These are phyloP conservation scores for Fistulifera solaris DNA, from an alignment of 108 stramenopile genomes.

Conservation along the genomic window DNA sequence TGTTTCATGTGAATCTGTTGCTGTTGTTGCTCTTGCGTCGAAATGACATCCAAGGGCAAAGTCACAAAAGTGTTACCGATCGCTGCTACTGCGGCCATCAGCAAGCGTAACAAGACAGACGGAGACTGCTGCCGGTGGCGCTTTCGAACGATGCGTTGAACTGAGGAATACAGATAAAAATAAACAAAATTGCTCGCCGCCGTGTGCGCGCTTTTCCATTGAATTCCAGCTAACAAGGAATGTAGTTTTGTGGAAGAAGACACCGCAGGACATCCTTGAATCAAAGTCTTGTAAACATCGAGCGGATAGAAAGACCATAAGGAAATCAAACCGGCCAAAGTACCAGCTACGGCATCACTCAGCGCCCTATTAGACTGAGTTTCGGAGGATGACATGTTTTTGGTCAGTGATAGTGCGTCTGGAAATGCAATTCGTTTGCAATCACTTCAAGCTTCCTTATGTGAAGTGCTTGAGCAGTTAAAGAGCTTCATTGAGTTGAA, in stretches of 20 bases:
- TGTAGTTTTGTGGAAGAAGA: not conserved
- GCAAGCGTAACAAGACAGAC: slow-evolving; percentile 48
- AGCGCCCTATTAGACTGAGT: slow-evolving; percentile 30
- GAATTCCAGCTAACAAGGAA: slow-evolving; percentile 52
- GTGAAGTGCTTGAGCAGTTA: too few relatives aligned
- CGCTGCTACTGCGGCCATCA: slow-evolving; percentile 78
- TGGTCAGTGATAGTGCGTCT: too few relatives aligned
- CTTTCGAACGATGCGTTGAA: slow-evolving; percentile 36
- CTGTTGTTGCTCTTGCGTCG: slow-evolving; percentile 49
- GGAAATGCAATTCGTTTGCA: too few relatives aligned
- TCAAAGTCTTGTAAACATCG: slow-evolving; percentile 76
- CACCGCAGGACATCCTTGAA: slow-evolving; percentile 37
- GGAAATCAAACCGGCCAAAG: slow-evolving; percentile 70
- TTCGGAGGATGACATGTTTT: too few relatives aligned
- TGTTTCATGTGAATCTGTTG: slow-evolving; percentile 1
- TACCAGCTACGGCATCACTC: slow-evolving; percentile 78
- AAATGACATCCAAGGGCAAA: slow-evolving; percentile 83
- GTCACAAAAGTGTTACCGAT: slow-evolving; percentile 79
- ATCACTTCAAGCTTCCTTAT: too few relatives aligned
- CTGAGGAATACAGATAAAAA: slow-evolving; percentile 76
- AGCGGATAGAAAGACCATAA: slow-evolving; percentile 84
- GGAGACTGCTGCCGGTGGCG: slow-evolving; percentile 2
- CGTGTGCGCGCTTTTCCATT: slow-evolving; percentile 69
- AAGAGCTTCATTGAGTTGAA: too few relatives aligned
- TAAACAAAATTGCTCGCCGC: slow-evolving; percentile 79